Evolutionary conservation across 345 rosid species (phyloP).

Genomic region (Hibiscus tridactylites): DNA sequence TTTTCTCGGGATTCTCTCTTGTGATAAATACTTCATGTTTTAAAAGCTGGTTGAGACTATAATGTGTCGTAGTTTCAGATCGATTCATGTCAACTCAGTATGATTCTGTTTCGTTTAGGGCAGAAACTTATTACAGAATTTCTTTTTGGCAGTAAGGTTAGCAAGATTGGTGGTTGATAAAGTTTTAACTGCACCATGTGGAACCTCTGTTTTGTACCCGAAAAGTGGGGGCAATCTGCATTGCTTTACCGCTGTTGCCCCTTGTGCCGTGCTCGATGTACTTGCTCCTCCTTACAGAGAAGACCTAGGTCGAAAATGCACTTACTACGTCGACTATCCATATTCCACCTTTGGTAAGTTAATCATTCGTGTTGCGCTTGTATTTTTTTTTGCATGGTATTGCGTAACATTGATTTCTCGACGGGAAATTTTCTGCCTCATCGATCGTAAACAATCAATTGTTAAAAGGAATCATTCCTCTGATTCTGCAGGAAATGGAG

Average conservation of each 20-base stretch:
- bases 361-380: not conserved
- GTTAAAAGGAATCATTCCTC: not conserved
- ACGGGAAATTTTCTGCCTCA: not conserved
- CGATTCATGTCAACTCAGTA: not conserved
- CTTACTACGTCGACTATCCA: conserved; percentile 78
- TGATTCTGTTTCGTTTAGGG: not conserved
- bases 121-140: not conserved
- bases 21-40: not conserved
- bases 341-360: conserved; percentile 52
- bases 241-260: conserved; percentile 83
- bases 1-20: not conserved
- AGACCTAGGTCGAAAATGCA: conserved; percentile 65
- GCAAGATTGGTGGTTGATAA: conserved; percentile 57
- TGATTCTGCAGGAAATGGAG: conserved; percentile 35
- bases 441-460: not conserved
- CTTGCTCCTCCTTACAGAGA: conserved; percentile 87
- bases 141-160: conserved; percentile 53
- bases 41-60: not conserved
- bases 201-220: conserved; percentile 66
- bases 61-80: not conserved
- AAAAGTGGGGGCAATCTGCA: conserved; percentile 83
- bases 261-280: conserved; percentile 86
- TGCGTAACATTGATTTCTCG: not conserved
- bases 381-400: too few species aligned
- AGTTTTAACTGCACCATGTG: conserved; percentile 59